Evolutionary conservation across 768 basidiomycete genomes (phyloP), one percentile per base, ranked within the genome.

Genomic region (Cubamyces lactineus): DNA sequence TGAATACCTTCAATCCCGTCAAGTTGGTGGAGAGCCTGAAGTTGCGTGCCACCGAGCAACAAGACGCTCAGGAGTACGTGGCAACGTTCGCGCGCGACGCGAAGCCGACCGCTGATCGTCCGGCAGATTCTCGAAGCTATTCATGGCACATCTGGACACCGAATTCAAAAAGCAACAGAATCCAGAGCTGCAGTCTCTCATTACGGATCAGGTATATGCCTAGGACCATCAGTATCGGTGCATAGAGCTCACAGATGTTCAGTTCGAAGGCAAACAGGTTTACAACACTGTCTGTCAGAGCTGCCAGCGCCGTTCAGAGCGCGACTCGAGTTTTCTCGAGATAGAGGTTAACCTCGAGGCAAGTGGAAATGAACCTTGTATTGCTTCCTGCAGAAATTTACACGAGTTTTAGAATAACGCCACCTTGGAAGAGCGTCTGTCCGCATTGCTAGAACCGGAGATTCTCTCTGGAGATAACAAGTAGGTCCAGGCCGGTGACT

Each of bases 1-100:
- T 86, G 67, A 82, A 74, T 50, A 85, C 88, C 0, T 95, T 91
- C 71, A 94, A 98, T 74, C 96, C 96, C 0, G 76, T 79, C 16
- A 89, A 87, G 63, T 82, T 98, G 15, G 90, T 96, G 6, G 88
- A 95, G 71, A 92, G 92, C 66, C 77, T 98, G 54, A 83, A 87
- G 60, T 77, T 98, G 41, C 84, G 88, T 19, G 86, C 88, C 1
- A 81, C 88, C 4, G 92, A 97, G 70, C 96, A 98, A 70, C 96
- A 98, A 75, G 96, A 98, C 76, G 95, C 96, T 30, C 94, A 96
- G 75, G 96, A 98, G 94, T 97, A 69, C 56, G 85, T 71, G 26
- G 23, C 58, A 34, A 48, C 53, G 23, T 40, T 5, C n/a, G 15
- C 28, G 23, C 43, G 23, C 21, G 17, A 13, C 34, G 41, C 23